Evolutionary conservation across 2,329 filamentous ascomycete genomes (phyloP), one percentile per base, ranked within the genome.

Genomic region (Acrocalymma vagum): DNA sequence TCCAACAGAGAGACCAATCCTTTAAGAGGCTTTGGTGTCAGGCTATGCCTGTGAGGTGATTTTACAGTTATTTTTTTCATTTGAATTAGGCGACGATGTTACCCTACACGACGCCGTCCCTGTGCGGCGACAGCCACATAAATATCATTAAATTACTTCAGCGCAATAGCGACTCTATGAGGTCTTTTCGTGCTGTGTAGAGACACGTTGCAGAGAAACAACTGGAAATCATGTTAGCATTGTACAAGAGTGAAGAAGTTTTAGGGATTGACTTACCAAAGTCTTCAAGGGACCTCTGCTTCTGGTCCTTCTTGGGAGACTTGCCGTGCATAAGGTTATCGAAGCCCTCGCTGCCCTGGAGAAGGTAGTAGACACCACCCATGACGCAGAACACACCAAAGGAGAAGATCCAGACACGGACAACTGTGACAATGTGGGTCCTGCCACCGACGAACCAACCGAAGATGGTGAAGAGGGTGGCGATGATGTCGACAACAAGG

Each of bases 251-350:
- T 25, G 34, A 21, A 29, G 30, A 42, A 17, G 23, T 45, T 56
- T 80, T 29, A n/a, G n/a, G n/a, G n/a, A n/a, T n/a, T n/a, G n/a
- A 29, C 85, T 82, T 84, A 90, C 87, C 85, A 65, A 95, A 95
- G 77, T 95, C 90, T 78, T 95, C 90, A 51, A 93, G 80, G 29
- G 86, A 89, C 60, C 89, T 82, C 76, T 93, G 88, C 81, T 90
- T 92, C 73, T 86, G 81, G 74, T 84, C 86, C 72, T 86, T 85
- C 80, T 91, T 90, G 55, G 84, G 83, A 50, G 85, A 87, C 78
- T 92, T 92, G 68, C 90, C 89, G 76, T 95, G 90, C 88, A 95
- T 94, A 52, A 95, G 79, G 77, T 94, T 93, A 75, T 95, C 88
- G 72, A 95, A 95, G 50, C 86, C 86, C 48, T 81, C 74, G 63